phyloP scores from a whole-genome alignment of 345 rosid species.

The Linum tenue region DNA sequence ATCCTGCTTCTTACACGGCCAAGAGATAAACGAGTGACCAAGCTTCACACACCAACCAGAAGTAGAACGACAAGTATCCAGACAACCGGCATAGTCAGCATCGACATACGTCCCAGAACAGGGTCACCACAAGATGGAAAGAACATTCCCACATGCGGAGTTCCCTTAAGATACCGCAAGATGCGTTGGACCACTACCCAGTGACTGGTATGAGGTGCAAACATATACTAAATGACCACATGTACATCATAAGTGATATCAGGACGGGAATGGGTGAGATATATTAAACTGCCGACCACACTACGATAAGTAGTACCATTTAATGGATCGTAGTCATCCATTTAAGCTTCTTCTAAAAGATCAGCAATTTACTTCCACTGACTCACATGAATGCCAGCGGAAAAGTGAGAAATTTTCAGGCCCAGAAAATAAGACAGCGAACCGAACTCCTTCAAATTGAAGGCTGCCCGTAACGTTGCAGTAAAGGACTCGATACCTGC shows the following conservation, averaged over 20 bases:
- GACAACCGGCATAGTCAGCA: constrained; percentile 4
- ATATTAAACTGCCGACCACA: not conserved
- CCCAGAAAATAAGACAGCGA: not conserved
- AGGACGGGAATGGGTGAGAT: not conserved
- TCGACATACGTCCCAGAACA: constrained; percentile 1
- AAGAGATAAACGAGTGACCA: not conserved
- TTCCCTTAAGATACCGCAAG: not conserved
- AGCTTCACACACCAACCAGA: constrained; percentile 3
- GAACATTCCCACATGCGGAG: not conserved
- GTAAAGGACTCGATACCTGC: too few species aligned
- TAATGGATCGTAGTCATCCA: not conserved
- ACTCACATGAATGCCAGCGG: not conserved
- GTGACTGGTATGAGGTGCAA: not conserved
- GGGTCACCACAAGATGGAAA: not conserved
- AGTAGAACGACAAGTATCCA: not conserved
- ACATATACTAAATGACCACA: constrained; percentile 1
- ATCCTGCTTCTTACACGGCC: constrained; percentile 8
- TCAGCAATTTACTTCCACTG: not conserved
- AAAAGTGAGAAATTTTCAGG: not conserved
- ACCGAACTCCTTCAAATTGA: constrained; percentile 4
- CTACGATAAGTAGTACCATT: not conserved
- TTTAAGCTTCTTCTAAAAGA: not conserved
- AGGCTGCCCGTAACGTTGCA: too few species aligned
- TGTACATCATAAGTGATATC: not conserved
- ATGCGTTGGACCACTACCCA: not conserved